Percentiles rank a stretch among this genome's conserved stretches.
phyloP scores from a whole-genome alignment of 2,329 filamentous ascomycete genomes.

The Cryphonectria naterciae region DNA sequence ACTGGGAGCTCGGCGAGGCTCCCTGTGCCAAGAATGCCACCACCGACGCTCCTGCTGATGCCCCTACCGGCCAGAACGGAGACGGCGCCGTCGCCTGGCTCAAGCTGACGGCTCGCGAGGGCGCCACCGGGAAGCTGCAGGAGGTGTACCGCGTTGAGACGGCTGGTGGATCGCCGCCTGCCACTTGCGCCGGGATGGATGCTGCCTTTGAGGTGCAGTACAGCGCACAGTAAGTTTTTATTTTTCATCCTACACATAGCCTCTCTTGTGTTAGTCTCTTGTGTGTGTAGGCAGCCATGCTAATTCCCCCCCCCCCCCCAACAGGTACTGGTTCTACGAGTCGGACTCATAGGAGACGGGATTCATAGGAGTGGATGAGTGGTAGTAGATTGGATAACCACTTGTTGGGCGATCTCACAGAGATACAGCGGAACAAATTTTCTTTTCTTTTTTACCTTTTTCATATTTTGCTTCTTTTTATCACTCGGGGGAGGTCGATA shows the following conservation, averaged over 20 bases:
- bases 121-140: slow-evolving; percentile 65
- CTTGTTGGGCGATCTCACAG: neutral
- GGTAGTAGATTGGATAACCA: too few relatives aligned
- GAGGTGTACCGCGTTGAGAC: slow-evolving; percentile 86
- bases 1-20: slow-evolving; percentile 60
- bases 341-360: neutral
- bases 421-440: neutral
- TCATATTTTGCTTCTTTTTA: neutral
- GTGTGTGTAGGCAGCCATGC: neutral
- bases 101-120: slow-evolving; percentile 46
- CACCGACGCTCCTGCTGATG: slow-evolving; percentile 64
- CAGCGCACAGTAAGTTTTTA: slow-evolving; percentile 73
- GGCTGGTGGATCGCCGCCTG: slow-evolving; percentile 76
- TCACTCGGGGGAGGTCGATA: slow-evolving; percentile 12
- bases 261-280: neutral
- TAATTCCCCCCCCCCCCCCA: too few relatives aligned
- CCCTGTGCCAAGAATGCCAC: slow-evolving; percentile 65
- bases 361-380: neutral
- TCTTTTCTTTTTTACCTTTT: neutral
- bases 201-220: slow-evolving; percentile 76
- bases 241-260: neutral
- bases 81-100: slow-evolving; percentile 80
- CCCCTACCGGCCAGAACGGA: slow-evolving; percentile 63
- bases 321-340: slow-evolving; percentile 47
- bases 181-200: slow-evolving; percentile 69